These are phyloP conservation scores for Penicillium roqueforti DNA, from an alignment of 495 filamentous ascomycete genomes.

Conservation along the genomic window DNA sequence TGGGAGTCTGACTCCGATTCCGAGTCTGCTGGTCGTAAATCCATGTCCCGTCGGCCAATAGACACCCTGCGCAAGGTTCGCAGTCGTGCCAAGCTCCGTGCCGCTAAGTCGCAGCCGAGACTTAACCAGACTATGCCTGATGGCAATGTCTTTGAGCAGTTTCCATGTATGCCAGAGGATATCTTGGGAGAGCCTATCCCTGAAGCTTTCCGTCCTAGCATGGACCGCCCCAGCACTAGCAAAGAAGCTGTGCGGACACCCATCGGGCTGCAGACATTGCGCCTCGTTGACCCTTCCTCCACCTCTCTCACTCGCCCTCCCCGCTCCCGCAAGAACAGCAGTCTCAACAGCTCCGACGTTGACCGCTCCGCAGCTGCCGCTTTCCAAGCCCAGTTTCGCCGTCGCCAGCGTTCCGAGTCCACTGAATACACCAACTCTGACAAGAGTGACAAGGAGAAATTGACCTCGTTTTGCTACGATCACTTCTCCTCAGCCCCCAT, in stretches of 20 bases:
- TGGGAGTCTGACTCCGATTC: slow-evolving; percentile 48
- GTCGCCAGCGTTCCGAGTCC: slow-evolving; percentile 33
- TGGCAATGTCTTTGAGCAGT: slow-evolving; percentile 25
- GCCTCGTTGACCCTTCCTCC: slow-evolving; percentile 39
- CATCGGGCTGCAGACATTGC: slow-evolving; percentile 32
- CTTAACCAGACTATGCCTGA: slow-evolving; percentile 28
- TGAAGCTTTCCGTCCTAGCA: slow-evolving; percentile 16
- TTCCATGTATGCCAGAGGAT: slow-evolving; percentile 35
- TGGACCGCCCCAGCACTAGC: slow-evolving; percentile 28
- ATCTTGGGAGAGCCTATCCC: slow-evolving; percentile 5
- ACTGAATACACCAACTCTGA: slow-evolving; percentile 20
- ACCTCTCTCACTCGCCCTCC: slow-evolving; percentile 31
- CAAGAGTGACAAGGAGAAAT: slow-evolving; percentile 23
- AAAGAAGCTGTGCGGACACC: slow-evolving; percentile 24
- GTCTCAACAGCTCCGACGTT: slow-evolving; percentile 28
- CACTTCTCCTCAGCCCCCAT: slow-evolving; percentile 25
- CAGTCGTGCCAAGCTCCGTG: slow-evolving; percentile 43
- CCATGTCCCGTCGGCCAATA: slow-evolving; percentile 39
- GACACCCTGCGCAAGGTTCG: slow-evolving; percentile 48
- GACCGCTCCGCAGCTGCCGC: slow-evolving; percentile 40
- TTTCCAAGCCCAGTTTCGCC: slow-evolving; percentile 37
- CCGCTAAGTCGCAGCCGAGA: slow-evolving; percentile 41
- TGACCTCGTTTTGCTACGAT: slow-evolving; percentile 37
- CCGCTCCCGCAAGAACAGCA: slow-evolving; percentile 31
- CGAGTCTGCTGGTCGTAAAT: slow-evolving; percentile 36